Conservation (phyloP, 139 green algal species). For the Haematococcus sp. region DNA sequence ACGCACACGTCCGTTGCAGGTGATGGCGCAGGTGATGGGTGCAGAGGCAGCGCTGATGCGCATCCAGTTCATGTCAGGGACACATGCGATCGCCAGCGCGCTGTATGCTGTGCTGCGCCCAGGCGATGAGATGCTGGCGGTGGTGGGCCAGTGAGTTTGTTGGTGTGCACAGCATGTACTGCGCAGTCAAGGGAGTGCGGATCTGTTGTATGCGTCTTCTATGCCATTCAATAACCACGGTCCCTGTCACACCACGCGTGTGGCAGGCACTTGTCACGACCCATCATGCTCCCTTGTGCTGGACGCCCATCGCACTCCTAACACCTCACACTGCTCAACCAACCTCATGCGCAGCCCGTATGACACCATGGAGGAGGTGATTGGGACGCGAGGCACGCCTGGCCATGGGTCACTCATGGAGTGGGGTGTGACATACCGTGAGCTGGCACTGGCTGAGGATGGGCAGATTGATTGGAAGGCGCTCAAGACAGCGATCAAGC, state of each 20-base stretch:
- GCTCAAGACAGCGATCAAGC: constrained; percentile 60
- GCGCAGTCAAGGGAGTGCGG: no score
- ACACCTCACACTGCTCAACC: background rate
- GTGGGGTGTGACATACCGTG: constrained; percentile 82
- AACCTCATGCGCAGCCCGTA: constrained; percentile 73
- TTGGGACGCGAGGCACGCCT: constrained; percentile 72
- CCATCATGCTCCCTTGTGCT: background rate
- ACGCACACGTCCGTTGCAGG: constrained; percentile 36
- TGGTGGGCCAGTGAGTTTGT: constrained; percentile 66
- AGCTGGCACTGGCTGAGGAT: constrained; percentile 56
- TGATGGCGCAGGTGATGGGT: constrained; percentile 86
- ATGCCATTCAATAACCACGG: no score
- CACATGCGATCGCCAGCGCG: constrained; percentile 86
- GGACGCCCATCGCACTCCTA: background rate
- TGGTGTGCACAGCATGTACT: no score
- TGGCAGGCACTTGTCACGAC: no score
- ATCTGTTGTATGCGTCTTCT: no score
- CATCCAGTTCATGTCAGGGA: constrained; percentile 87
- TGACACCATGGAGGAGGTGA: constrained; percentile 97
- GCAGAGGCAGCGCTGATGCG: constrained; percentile 85
- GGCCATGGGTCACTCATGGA: constrained; percentile 80
- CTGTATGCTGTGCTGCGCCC: constrained; percentile 85
- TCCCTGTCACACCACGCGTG: no score
- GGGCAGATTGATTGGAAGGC: constrained; percentile 72
- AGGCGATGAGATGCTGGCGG: constrained; percentile 86